phyloP scores from a whole-genome alignment of 495 filamentous ascomycete species.

The Amniculicola lignicola region DNA sequence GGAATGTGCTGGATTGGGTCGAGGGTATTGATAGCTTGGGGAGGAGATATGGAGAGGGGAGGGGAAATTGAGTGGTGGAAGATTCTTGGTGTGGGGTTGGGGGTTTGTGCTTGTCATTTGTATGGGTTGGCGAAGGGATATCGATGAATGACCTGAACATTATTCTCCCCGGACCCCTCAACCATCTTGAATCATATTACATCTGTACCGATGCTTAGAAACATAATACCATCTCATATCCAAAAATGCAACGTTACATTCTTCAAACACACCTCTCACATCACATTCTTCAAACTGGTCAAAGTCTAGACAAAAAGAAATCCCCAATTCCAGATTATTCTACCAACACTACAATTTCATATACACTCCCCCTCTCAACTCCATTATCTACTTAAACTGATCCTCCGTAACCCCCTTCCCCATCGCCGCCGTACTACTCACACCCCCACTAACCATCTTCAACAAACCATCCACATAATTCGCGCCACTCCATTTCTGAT shows the following conservation, averaged over 20 bases:
- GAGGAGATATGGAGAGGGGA: not conserved
- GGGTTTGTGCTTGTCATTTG: slow-evolving; percentile 7
- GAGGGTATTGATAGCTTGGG: not conserved
- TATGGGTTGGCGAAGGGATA: slow-evolving; percentile 20
- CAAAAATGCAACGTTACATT: not conserved
- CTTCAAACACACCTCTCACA: not conserved
- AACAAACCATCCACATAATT: slow-evolving; percentile 90
- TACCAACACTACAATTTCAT: not conserved
- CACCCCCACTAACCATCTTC: slow-evolving; percentile 95
- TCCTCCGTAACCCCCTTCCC: slow-evolving; percentile 97
- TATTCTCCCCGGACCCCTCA: too few species aligned
- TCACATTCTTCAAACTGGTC: not conserved
- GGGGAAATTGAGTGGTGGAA: not conserved
- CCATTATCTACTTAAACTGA: slow-evolving; percentile 71
- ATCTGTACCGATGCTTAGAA: too few species aligned
- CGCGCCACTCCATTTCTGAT: slow-evolving; percentile 98
- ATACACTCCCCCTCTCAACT: not conserved
- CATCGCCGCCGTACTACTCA: slow-evolving; percentile 91
- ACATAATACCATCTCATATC: too few species aligned
- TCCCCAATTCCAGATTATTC: too few species aligned
- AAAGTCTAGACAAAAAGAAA: too few species aligned
- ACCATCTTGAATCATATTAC: not conserved
- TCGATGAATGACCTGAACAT: not conserved
- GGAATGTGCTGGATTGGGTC: slow-evolving; percentile 11
- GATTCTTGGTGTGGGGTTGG: not conserved